Conservation (phyloP, 148 eudicot genomes). For the Chenopodium suecicum region DNA sequence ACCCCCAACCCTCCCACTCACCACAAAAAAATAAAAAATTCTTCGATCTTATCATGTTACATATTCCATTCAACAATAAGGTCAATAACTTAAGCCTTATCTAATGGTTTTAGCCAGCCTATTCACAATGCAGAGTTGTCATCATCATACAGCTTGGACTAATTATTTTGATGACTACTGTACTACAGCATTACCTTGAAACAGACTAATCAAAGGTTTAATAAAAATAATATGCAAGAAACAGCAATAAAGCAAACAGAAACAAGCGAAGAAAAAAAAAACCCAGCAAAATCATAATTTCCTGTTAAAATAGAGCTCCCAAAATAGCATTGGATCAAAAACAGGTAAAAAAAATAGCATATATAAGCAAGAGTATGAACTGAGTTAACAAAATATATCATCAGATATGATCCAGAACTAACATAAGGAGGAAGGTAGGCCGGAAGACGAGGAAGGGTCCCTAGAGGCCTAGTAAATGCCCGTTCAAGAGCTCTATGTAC, state of each 20-base stretch:
- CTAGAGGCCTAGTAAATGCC: conserved; percentile 75
- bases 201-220: background rate
- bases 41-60: background rate
- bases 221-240: background rate
- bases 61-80: background rate
- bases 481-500: conserved; percentile 75
- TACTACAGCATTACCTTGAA: background rate
- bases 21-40: background rate
- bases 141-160: background rate
- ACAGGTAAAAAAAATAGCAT: background rate
- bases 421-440: conserved; percentile 76
- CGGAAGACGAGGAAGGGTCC: conserved; percentile 80
- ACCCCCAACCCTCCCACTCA: background rate
- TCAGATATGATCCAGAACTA: conserved; percentile 25
- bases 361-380: background rate
- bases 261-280: background rate
- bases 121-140: background rate
- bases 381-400: background rate
- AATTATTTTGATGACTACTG: too few relatives aligned
- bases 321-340: too few relatives aligned
- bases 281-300: background rate
- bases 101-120: background rate
- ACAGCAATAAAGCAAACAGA: background rate
- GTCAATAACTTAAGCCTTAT: background rate
- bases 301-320: background rate